These are phyloP conservation scores for Taphrina pruni DNA, from an alignment of 1,139 yeast genomes.

Conservation along the genomic window DNA sequence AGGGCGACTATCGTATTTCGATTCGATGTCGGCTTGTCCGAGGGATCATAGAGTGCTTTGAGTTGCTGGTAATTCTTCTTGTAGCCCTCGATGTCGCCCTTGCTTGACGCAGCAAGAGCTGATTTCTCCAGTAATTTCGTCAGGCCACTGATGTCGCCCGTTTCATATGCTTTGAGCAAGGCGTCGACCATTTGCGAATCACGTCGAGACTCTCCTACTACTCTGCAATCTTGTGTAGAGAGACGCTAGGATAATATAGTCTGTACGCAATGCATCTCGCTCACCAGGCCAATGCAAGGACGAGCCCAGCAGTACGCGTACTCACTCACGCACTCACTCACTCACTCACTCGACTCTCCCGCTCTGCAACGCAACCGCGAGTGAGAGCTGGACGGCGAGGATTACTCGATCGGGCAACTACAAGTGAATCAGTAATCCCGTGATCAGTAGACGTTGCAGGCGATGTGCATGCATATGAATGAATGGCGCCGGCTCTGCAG, in stretches of 20 bases:
- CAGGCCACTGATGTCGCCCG: conserved; percentile 17
- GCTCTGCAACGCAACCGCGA: background rate
- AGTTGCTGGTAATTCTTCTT: conserved; percentile 27
- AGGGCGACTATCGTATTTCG: conserved; percentile 62
- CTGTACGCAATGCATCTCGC: too few species aligned
- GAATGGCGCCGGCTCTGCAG: too few species aligned
- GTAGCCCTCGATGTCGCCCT: conserved; percentile 11
- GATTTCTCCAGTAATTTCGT: conserved; percentile 17
- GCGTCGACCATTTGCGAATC: conserved; percentile 22
- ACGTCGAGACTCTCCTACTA: too few species aligned
- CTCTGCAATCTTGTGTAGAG: too few species aligned
- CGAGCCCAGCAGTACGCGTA: background rate
- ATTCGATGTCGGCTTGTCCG: conserved; percentile 39
- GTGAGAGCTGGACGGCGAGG: background rate
- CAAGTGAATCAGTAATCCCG: too few species aligned
- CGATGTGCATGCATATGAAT: too few species aligned
- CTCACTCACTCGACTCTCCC: background rate
- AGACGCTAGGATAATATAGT: too few species aligned
- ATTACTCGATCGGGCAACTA: background rate
- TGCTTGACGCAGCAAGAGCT: conserved; percentile 13
- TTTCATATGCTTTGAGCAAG: conserved; percentile 27
- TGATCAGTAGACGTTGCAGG: too few species aligned
- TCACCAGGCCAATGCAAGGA: too few species aligned
- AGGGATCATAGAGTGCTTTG: conserved; percentile 18
- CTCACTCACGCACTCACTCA: background rate